Evolutionary conservation across 2,329 filamentous ascomycete genomes (phyloP).

Genomic region (Hypoxylon sp.): DNA sequence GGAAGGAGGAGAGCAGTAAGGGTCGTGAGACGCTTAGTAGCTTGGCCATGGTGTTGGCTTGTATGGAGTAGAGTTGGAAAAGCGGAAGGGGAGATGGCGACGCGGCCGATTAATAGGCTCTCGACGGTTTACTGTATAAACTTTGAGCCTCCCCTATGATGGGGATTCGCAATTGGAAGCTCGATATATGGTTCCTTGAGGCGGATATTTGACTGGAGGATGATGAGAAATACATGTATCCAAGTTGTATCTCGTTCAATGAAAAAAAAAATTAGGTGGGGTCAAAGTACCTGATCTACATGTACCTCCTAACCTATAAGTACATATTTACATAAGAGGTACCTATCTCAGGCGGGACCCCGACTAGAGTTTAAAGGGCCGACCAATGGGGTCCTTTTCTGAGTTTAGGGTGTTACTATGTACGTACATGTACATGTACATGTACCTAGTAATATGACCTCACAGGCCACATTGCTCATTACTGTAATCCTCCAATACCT

Average conservation of each 20-base stretch:
- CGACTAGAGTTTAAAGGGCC: background rate
- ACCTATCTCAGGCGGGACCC: background rate
- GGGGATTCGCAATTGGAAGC: background rate
- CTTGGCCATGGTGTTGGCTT: slow-evolving; percentile 33
- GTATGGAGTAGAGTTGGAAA: background rate
- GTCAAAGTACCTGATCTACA: too few species aligned
- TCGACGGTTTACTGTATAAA: slow-evolving; percentile 4
- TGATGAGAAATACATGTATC: background rate
- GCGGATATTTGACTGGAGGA: background rate
- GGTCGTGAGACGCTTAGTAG: slow-evolving; percentile 38
- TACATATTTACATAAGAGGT: too few species aligned
- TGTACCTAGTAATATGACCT: slow-evolving; percentile 42
- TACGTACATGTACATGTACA: background rate
- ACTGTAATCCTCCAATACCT: slow-evolving; percentile 14
- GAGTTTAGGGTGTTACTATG: background rate
- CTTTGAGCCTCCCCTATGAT: slow-evolving; percentile 11
- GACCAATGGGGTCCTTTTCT: background rate
- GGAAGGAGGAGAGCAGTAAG: slow-evolving; percentile 30
- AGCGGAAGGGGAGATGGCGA: slow-evolving; percentile 1
- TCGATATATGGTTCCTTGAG: background rate
- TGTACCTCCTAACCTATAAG: too few species aligned
- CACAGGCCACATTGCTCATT: slow-evolving; percentile 42
- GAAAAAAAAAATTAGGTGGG: slow-evolving; percentile 38
- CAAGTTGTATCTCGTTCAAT: background rate
- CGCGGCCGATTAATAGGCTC: slow-evolving; percentile 17